Base-by-base conservation (phyloP, 192 early-diverging fungal genomes). In the Coemansia sp. region DNA sequence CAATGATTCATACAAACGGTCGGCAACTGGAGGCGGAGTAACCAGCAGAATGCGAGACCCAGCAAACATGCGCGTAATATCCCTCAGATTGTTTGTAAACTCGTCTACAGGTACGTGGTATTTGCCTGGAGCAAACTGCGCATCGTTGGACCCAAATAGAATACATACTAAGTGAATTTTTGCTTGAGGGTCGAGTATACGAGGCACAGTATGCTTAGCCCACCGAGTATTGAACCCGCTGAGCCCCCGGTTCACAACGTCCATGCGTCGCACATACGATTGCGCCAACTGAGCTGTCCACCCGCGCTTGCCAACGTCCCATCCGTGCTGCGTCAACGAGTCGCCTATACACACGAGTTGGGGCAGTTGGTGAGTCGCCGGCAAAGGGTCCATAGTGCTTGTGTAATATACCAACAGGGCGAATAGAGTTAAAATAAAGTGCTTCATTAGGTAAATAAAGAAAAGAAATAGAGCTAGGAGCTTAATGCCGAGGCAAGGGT, bases 301-400 rank as follows among this genome's bases (percentile, higher is more conserved):
- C 15, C 78, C 78, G 57, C 21, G 51, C 50, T 62, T 64, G 31
- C 22, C 26, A 2, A 81, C 72, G 48, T 71, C 65, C 68, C 64
- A 74, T 54, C 72, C 72, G 48, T 62, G 71, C 68, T 81, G 78
- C 2, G 78, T 74, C 21, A 81, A 23, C 26, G 69, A 72, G 62
- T 81, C 78, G 15, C 78, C 78, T 14, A 81, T 40, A 20, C 64
- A 71, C 46, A 80, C 15, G 50, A 60, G 37, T 17, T 19, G 54
- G 44, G 31, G 31, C 31, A 34, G 31, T 0, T 34, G 31, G 31
- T 34, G 31, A 8, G 31, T 34, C 0, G 31, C 8, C 2, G 6
- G 31, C 31, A n/a, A n/a, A n/a, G 31, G 31, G 31, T 34, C 8
- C 31, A 34, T 34, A 1, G 31, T 34, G 31, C 31, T 0, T 8